Evolutionary conservation across 1,284 basidiomycete species (phyloP), one percentile per base, ranked within the genome.

Genomic region (Fomitopsis schrenkii): DNA sequence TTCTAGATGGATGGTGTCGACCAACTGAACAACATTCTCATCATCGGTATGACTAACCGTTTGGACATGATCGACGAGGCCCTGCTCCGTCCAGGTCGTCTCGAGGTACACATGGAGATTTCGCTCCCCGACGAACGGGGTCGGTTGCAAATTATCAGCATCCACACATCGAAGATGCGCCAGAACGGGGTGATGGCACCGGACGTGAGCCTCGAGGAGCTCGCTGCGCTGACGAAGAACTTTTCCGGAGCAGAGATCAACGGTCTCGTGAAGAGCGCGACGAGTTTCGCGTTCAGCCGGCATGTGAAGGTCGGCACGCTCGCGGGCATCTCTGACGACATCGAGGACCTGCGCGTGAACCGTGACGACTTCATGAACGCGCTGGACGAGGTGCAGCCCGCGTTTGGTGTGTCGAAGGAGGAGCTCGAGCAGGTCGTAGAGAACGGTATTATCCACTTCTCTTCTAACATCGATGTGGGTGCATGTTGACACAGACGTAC

Each of bases 91-190:
- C 97, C 97, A 1, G 97, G 97, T 61, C 95, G 97, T 81, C 89
- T 99, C 55, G 97, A 99, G 75, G 97, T 99, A n/a, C 97, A 99
- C 76, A 98, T 99, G 88, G 97, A 99, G 76, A 98, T 99, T 65
- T 97, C 95, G 5, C 81, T 99, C 1, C 97, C 97, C 0, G 97
- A 99, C 71, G 96, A 97, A 73, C 79, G 90, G 3, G 97, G 97
- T 57, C 93, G 97, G 28, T 80, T 85, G 57, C 97, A 99, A 76
- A 99, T 99, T 68, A 81, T 99, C 65, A 93, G 83, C 67, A 99
- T 99, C 69, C 97, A 99, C 75, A 99, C 97, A 0, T 73, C 84
- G 63, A 97, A 97, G 79, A 99, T 99, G 97, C 86, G 93, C 42
- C 83, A 75, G 42, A 98, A 98, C 74, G 84, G 88, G 19, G 91